Base-by-base conservation (phyloP, 2,329 filamentous ascomycete species). In the Fusarium redolens region DNA sequence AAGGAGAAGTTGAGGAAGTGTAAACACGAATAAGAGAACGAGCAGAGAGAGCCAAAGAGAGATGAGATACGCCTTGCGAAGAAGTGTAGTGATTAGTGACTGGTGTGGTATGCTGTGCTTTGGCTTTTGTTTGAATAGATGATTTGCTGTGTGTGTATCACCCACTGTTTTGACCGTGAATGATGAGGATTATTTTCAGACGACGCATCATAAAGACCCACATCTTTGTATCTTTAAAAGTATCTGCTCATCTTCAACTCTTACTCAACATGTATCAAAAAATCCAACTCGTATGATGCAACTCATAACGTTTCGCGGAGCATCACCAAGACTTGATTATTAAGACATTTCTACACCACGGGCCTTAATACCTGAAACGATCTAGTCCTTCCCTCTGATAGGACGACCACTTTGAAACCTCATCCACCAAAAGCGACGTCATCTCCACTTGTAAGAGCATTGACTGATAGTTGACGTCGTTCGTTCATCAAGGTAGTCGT, bases 361-460 rank as follows among this genome's bases (percentile, higher is more conserved):
- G 54, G 54, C 37, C 18, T 45, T 44, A 43, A 55, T 68, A 61
- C 71, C 70, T 56, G 61, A 73, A 71, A 55, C 44, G 55, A 59
- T 54, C 58, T 73, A 73, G 71, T 22, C 43, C 41, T 38, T 28
- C 22, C 33, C 33, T 44, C 45, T 73, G 69, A 72, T 72, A 73
- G 70, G 70, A 22, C 38, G 43, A 68, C 8, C 37, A 37, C 43
- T 22, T 33, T 37, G 37, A 69, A 52, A 41, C 56, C 38, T 63
- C 62, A 71, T 55, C 62, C 68, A 71, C 68, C 56, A 43, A 59
- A 57, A 47, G 41, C 68, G 68, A 71, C 69, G 69, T 71, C 69
- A 71, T 68, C 57, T 69, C 66, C 68, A 67, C 67, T 60, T 73
- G 52, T 71, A 73, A 68, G 54, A 67, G 57, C 52, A 57, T 48